phyloP scores from a whole-genome alignment of 225 moss, liverwort and hornwort genomes.

The Antitrichia curtipendula region DNA sequence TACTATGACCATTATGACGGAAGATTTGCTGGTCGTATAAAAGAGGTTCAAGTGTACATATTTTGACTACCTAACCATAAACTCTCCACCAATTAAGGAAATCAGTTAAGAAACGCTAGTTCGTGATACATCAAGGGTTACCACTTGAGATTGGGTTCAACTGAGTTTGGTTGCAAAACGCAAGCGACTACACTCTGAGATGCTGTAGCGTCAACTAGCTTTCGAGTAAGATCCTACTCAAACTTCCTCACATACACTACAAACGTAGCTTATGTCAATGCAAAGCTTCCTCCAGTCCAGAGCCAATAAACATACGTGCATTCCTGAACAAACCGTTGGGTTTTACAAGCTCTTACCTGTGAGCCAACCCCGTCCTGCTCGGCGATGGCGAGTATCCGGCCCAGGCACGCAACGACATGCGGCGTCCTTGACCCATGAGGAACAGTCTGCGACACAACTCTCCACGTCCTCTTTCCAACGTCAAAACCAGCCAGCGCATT shows the following conservation, averaged over 20 bases:
- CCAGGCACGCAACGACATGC: conserved; percentile 6
- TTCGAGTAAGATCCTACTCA: background rate
- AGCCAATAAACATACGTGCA: background rate
- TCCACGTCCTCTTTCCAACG: background rate
- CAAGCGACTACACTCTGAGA: background rate
- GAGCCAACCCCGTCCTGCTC: background rate
- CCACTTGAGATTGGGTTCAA: background rate
- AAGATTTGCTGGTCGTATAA: background rate
- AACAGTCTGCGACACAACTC: background rate
- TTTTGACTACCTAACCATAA: background rate
- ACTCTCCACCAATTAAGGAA: background rate
- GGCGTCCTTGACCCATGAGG: conserved; percentile 1
- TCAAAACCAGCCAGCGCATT: conserved; percentile 5
- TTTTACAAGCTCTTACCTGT: background rate
- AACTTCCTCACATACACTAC: background rate
- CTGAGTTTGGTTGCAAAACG: background rate
- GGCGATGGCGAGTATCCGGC: background rate
- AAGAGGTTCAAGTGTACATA: background rate
- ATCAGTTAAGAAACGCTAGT: background rate
- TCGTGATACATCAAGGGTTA: background rate
- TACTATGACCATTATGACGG: background rate
- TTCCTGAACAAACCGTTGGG: background rate
- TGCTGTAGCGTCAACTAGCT: background rate
- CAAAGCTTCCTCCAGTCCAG: background rate
- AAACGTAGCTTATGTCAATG: background rate